Percentiles rank a stretch among this genome's conserved stretches.
phyloP scores from a whole-genome alignment of 2,329 filamentous ascomycete genomes.

The Gnomoniopsis smithogilvyi region DNA sequence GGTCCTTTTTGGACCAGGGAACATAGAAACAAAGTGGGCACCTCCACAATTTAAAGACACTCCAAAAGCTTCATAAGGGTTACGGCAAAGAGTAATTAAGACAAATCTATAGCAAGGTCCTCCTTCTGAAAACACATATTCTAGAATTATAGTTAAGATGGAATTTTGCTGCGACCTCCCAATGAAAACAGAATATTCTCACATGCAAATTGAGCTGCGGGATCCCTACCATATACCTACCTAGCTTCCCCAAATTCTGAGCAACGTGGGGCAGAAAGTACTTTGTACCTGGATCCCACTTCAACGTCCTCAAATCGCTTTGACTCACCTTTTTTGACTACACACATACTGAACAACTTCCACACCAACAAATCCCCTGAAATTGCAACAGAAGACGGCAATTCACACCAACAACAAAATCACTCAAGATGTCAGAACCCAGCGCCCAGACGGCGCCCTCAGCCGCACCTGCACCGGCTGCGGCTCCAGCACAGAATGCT shows the following conservation, averaged over 20 bases:
- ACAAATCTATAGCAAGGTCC: too few species aligned
- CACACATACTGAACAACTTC: neutral
- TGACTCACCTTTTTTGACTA: slow-evolving; percentile 15
- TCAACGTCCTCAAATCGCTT: slow-evolving; percentile 1
- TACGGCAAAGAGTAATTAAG: too few species aligned
- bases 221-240: neutral
- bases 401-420: neutral
- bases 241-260: neutral
- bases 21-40: too few species aligned
- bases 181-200: neutral
- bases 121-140: too few species aligned
- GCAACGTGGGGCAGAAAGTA: slow-evolving; percentile 2
- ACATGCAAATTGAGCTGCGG: neutral
- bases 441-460: slow-evolving; percentile 15
- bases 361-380: too few species aligned
- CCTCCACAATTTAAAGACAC: too few species aligned
- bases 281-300: slow-evolving; percentile 2
- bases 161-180: too few species aligned
- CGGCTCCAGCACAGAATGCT: slow-evolving; percentile 17
- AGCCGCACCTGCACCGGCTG: neutral
- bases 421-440: slow-evolving; percentile 6
- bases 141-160: too few species aligned
- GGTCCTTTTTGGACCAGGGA: too few species aligned
- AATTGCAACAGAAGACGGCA: neutral
- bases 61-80: too few species aligned